Percentiles rank a stretch among this genome's conserved stretches.
These are phyloP conservation scores for Trichoderma oligosporum DNA, from an alignment of 2,329 filamentous ascomycete species.

Conservation along the genomic window DNA sequence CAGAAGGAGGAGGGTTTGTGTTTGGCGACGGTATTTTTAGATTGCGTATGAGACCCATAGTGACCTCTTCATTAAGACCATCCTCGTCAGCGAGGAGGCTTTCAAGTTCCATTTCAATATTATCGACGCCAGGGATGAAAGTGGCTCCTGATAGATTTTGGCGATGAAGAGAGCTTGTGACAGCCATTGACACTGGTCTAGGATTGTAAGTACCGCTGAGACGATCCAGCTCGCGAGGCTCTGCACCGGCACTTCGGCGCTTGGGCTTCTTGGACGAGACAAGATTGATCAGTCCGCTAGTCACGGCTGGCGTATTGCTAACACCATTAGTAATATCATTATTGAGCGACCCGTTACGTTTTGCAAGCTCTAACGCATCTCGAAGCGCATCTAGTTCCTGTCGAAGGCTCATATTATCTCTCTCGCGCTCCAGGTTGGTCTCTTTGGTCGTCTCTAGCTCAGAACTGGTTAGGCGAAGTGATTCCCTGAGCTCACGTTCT, in stretches of 20 bases:
- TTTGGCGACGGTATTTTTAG: slow-evolving; percentile 91
- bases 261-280: slow-evolving; percentile 97
- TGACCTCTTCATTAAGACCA: slow-evolving; percentile 92
- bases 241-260: slow-evolving; percentile 83
- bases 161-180: slow-evolving; percentile 62
- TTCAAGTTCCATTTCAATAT: slow-evolving; percentile 92
- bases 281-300: slow-evolving; percentile 86
- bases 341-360: slow-evolving; percentile 70
- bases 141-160: slow-evolving; percentile 71
- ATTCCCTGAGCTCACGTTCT: slow-evolving; percentile 80
- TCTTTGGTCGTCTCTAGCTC: slow-evolving; percentile 78
- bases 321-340: slow-evolving; percentile 49
- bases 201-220: slow-evolving; percentile 93
- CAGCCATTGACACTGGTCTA: slow-evolving; percentile 92
- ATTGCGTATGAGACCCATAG: slow-evolving; percentile 91
- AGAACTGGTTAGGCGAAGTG: slow-evolving; percentile 70
- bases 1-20: slow-evolving; percentile 82
- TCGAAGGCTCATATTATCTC: slow-evolving; percentile 78
- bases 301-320: slow-evolving; percentile 46
- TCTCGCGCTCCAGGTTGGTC: slow-evolving; percentile 71
- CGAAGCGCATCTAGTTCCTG: slow-evolving; percentile 87
- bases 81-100: slow-evolving; percentile 92
- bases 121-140: slow-evolving; percentile 78
- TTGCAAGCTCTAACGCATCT: slow-evolving; percentile 86
- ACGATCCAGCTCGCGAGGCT: slow-evolving; percentile 79